phyloP scores from a whole-genome alignment of 805 yeast species.

The Metschnikowia reukaufii region DNA sequence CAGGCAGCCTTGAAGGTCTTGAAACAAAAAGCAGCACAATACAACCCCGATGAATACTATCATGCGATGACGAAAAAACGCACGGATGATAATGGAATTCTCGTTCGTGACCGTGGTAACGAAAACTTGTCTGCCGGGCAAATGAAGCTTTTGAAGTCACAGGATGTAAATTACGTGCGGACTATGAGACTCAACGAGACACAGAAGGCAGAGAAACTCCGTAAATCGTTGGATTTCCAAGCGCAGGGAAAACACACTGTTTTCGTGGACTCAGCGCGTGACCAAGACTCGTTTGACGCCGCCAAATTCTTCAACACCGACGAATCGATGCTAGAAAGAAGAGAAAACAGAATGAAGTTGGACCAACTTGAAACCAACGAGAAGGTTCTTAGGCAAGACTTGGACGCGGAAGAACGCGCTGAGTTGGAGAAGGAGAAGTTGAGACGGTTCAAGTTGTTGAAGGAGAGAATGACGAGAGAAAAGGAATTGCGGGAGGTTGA shows the following conservation, averaged over 20 bases:
- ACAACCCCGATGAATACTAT: slow-evolving; percentile 95
- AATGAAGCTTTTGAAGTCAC: slow-evolving; percentile 80
- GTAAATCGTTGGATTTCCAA: slow-evolving; percentile 48
- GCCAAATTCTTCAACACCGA: slow-evolving; percentile 72
- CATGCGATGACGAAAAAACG: slow-evolving; percentile 81
- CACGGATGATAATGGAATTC: slow-evolving; percentile 69
- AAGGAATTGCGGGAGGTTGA: slow-evolving; percentile 67
- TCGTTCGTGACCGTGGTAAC: slow-evolving; percentile 63
- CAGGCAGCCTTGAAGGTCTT: slow-evolving; percentile 68
- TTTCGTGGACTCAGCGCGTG: slow-evolving; percentile 67
- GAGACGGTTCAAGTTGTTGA: slow-evolving; percentile 57
- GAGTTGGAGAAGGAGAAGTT: slow-evolving; percentile 53
- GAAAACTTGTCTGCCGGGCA: slow-evolving; percentile 69
- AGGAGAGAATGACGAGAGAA: slow-evolving; percentile 68
- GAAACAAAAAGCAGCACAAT: slow-evolving; percentile 64
- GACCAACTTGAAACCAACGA: slow-evolving; percentile 54
- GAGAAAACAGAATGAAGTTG: slow-evolving; percentile 69
- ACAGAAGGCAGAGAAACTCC: slow-evolving; percentile 59
- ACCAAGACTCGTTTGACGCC: slow-evolving; percentile 59
- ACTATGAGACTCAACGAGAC: slow-evolving; percentile 72
- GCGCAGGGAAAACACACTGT: slow-evolving; percentile 79
- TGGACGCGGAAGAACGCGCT: slow-evolving; percentile 34
- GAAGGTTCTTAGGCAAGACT: slow-evolving; percentile 30
- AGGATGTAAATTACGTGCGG: slow-evolving; percentile 83
- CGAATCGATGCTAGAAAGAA: slow-evolving; percentile 54